Evolutionary conservation across 2,329 filamentous ascomycete species (phyloP).

Genomic region (Trichoderma oligosporum): DNA sequence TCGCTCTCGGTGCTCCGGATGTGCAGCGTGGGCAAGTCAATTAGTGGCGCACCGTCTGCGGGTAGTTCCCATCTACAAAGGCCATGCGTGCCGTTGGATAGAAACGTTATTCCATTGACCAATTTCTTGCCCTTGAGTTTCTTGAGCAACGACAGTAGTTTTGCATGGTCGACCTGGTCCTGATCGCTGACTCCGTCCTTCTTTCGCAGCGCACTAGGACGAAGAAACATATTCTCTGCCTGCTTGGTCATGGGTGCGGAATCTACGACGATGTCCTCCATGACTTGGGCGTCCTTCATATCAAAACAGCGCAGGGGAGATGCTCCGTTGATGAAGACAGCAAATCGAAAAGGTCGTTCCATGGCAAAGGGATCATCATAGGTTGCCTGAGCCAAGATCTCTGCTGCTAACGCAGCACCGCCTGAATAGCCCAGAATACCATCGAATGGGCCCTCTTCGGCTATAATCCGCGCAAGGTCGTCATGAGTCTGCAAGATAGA

Average conservation of each 20-base stretch:
- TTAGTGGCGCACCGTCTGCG: not conserved
- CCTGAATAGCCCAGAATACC: constrained; percentile 15
- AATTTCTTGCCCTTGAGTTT: not conserved
- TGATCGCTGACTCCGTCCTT: not conserved
- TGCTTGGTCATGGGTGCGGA: not conserved
- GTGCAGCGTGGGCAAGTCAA: constrained; percentile 10
- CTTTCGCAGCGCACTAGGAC: constrained; percentile 2
- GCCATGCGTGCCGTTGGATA: not conserved
- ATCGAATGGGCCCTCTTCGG: constrained; percentile 11
- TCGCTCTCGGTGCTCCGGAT: constrained; percentile 1
- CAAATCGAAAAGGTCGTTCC: constrained; percentile 13
- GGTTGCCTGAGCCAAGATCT: constrained; percentile 3
- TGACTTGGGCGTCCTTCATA: not conserved
- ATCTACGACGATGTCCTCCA: not conserved
- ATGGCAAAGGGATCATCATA: not conserved
- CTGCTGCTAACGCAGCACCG: constrained; percentile 11
- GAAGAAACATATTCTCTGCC: not conserved
- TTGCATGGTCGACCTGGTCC: not conserved
- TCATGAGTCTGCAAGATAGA: constrained; percentile 10
- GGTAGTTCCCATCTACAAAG: not conserved
- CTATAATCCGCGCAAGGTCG: constrained; percentile 1
- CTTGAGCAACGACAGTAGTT: not conserved
- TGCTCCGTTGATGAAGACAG: constrained; percentile 7
- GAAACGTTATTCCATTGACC: not conserved
- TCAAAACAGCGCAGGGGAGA: not conserved